These are phyloP conservation scores for Acacia melanoxylon DNA, from an alignment of 306 rosid genomes.

Conservation along the genomic window DNA sequence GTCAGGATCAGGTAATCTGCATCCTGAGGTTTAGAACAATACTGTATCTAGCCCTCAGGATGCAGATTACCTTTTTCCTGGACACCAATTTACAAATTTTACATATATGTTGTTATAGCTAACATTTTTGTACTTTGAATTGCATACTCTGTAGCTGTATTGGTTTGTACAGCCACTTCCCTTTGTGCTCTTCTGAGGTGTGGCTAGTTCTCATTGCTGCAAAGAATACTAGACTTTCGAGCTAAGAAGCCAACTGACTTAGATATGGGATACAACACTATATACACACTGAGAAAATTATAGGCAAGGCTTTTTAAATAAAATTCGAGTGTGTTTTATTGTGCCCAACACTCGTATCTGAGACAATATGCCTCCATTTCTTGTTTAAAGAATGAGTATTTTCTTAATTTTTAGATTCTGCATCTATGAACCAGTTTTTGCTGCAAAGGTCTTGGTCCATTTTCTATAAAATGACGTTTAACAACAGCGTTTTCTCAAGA, in stretches of 20 bases:
- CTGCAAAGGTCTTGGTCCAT: not conserved
- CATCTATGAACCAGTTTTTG: not conserved
- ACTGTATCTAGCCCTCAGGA: constrained; percentile 52
- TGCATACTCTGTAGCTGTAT: not conserved
- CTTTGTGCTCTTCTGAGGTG: not conserved
- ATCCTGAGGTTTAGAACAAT: constrained; percentile 50
- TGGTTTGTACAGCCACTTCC: not conserved
- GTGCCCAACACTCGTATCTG: not conserved
- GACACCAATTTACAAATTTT: constrained; percentile 11
- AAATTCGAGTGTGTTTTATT: not conserved
- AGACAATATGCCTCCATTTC: not conserved
- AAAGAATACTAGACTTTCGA: not conserved
- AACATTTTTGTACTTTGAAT: not conserved
- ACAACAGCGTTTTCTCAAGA: not conserved
- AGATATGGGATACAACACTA: not conserved
- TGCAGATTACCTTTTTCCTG: constrained; percentile 54
- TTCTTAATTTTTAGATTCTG: not conserved
- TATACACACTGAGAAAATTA: not conserved
- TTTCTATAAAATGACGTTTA: not conserved
- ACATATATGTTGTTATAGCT: not conserved
- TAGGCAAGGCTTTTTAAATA: not conserved
- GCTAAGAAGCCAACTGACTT: not conserved
- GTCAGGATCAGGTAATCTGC: constrained; percentile 29
- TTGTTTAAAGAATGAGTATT: not conserved
- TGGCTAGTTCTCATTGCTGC: not conserved